Conservation (phyloP, 208 protist genomes). For the Trichomonas vaginalis region DNA sequence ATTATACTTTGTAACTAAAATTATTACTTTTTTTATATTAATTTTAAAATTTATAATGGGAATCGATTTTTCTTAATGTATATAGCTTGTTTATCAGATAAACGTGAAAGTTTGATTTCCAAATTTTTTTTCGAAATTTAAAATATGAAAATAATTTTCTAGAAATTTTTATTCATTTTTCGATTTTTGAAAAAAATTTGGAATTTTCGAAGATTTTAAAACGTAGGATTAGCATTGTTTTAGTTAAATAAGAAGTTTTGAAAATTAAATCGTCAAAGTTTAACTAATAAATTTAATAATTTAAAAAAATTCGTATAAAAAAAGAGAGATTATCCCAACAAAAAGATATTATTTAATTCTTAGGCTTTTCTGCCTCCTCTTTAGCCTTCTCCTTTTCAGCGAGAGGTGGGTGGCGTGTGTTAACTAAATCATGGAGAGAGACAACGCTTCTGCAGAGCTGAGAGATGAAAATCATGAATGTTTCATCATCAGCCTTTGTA, state of each 20-base stretch:
- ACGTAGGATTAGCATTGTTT: too few species aligned
- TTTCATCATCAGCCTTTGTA: conserved; percentile 48
- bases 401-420: conserved; percentile 44
- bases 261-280: background rate
- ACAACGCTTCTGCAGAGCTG: conserved; percentile 63
- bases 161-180: background rate
- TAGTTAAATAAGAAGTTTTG: background rate
- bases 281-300: background rate
- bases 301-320: background rate
- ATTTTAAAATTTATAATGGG: background rate
- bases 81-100: background rate
- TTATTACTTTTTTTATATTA: background rate
- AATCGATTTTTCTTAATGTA: background rate
- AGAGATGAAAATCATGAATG: conserved; percentile 51
- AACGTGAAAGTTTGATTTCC: background rate
- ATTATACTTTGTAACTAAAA: background rate
- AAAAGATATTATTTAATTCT: background rate
- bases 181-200: too few species aligned
- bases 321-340: background rate
- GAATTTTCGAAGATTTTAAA: background rate
- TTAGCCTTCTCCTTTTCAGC: background rate
- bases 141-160: background rate
- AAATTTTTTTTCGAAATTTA: background rate
- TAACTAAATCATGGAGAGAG: conserved; percentile 68
- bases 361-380: background rate